These are phyloP conservation scores for Botrytis tulipae DNA, from an alignment of 2,329 filamentous ascomycete genomes.

Conservation along the genomic window DNA sequence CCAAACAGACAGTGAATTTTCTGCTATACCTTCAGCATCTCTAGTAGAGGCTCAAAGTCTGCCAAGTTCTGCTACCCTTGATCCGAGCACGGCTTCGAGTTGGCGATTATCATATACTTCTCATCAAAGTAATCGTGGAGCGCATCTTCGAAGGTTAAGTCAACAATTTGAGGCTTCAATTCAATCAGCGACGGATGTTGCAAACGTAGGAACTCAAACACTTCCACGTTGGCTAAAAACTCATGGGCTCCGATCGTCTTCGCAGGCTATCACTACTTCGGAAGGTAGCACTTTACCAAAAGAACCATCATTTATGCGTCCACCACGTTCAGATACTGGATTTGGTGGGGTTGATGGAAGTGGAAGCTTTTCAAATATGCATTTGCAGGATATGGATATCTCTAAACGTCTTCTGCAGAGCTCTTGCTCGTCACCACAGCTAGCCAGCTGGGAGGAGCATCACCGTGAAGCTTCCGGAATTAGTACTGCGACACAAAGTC, in stretches of 20 bases:
- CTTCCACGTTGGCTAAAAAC: constrained; percentile 30
- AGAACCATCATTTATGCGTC: constrained; percentile 17
- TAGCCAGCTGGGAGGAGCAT: constrained; percentile 27
- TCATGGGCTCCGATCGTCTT: constrained; percentile 30
- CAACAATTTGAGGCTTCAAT: constrained; percentile 25
- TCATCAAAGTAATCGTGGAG: constrained; percentile 27
- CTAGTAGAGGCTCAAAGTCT: constrained; percentile 30
- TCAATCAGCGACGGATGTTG: constrained; percentile 17
- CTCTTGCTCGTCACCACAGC: constrained; percentile 31
- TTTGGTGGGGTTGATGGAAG: constrained; percentile 36
- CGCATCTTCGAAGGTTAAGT: constrained; percentile 34
- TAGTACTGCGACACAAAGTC: constrained; percentile 24
- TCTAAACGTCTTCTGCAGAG: constrained; percentile 31
- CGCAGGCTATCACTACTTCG: constrained; percentile 23
- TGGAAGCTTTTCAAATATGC: constrained; percentile 25
- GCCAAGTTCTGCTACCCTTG: constrained; percentile 31
- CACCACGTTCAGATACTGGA: constrained; percentile 22
- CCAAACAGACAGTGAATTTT: constrained; percentile 28
- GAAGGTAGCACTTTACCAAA: constrained; percentile 20
- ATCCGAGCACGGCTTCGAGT: constrained; percentile 26
- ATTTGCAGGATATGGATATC: constrained; percentile 37
- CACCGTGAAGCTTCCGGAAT: constrained; percentile 28
- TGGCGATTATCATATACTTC: constrained; percentile 38
- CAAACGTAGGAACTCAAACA: constrained; percentile 18
- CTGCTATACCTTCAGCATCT: constrained; percentile 29